Evolutionary conservation across 2,329 filamentous ascomycete genomes (phyloP), one percentile per base, ranked within the genome.

Genomic region (Diaporthe amygdali): DNA sequence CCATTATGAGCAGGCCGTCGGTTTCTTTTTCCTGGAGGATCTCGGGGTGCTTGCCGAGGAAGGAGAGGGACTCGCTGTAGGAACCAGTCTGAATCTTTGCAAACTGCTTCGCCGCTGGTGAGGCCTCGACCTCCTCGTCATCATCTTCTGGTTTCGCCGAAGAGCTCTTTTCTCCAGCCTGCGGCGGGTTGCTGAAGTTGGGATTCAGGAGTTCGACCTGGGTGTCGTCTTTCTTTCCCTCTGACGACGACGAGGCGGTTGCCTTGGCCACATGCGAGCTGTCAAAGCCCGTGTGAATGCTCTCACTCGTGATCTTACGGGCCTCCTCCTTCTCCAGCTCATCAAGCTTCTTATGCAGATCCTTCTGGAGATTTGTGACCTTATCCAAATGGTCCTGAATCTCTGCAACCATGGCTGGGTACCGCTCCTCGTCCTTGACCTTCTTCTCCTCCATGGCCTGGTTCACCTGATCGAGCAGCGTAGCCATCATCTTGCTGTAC

Each of bases 401-500:
- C 77, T 96, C 96, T 59, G 89, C 87, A 34, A 97, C 86, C 85
- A 97, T 98, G 66, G 89, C 92, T 59, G 89, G 86, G 79, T 93
- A 95, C 64, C 93, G 85, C 75, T 92, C 89, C 25, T 89, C 86
- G 0, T 89, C 87, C 47, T 85, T 84, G 0, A 89, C 85, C 73
- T 92, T 90, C 81, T 93, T 93, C 79, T 95, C 93, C 69, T 95
- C 93, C 44, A 97, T 86, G 64, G 94, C 91, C 82, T 90, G 87
- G 77, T 97, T 98, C 51, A 98, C 95, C 82, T 97, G 93, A 78
- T 99, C 96, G 25, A 98, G 89, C 77, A 99, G 83, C n/a, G 92
- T 91, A n/a, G 94, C 94, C 93, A 99, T 95, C 96, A 99, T 99
- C 85, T 97, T 94, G 47, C 94, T 96, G 79, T 97, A 99, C 17